Evolutionary conservation across 805 yeast species (phyloP).

Genomic region (Ogataea saltuana): DNA sequence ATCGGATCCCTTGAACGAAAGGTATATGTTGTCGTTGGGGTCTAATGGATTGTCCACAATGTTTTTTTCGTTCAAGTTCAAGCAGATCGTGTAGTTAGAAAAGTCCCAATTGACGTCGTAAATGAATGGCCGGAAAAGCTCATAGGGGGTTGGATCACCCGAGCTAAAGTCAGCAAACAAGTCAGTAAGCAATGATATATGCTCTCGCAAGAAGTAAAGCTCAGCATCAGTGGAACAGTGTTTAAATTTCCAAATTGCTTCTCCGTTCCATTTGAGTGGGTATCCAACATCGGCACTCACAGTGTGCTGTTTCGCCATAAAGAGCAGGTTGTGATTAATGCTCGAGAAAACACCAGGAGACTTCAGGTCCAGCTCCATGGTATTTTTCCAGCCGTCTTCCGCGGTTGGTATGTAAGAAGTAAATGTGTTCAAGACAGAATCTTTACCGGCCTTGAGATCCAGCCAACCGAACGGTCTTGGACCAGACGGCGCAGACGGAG

Average conservation of each 20-base stretch:
- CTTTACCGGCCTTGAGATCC: constrained; percentile 61
- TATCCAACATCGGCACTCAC: constrained; percentile 59
- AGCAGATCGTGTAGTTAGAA: constrained; percentile 54
- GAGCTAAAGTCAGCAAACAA: constrained; percentile 72
- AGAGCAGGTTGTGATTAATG: constrained; percentile 82
- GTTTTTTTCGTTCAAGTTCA: constrained; percentile 85
- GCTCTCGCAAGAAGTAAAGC: constrained; percentile 78
- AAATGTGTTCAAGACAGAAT: constrained; percentile 48
- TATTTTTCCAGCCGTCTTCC: constrained; percentile 55
- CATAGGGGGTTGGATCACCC: constrained; percentile 72
- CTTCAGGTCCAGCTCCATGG: constrained; percentile 44
- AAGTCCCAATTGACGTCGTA: constrained; percentile 65
- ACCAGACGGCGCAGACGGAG: constrained; percentile 15
- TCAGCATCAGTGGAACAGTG: constrained; percentile 53
- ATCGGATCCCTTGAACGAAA: constrained; percentile 68
- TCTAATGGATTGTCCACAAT: constrained; percentile 89
- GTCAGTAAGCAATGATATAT: constrained; percentile 71
- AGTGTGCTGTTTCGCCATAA: constrained; percentile 58
- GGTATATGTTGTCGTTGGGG: constrained; percentile 72
- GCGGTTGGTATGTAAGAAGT: constrained; percentile 54
- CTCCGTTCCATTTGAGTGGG: constrained; percentile 85
- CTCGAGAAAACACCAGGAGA: constrained; percentile 73
- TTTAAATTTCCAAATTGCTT: constrained; percentile 65
- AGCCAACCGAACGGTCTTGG: constrained; percentile 89
- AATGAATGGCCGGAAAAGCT: constrained; percentile 69